Base-by-base conservation (phyloP, 768 basidiomycete species). In the Clathrus columnatus region DNA sequence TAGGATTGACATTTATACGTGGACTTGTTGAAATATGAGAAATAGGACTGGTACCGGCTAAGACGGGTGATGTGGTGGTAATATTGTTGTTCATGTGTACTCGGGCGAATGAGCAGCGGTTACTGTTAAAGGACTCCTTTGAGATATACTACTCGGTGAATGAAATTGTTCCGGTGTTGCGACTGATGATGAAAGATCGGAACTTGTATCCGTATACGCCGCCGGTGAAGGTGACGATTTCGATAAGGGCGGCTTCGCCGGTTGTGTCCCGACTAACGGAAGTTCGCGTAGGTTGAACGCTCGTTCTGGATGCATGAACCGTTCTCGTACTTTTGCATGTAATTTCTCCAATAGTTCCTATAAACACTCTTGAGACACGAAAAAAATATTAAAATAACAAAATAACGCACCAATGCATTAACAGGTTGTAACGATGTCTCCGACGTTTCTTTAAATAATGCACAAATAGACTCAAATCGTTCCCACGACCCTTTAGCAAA, bases 371-470 rank as follows among this genome's bases (percentile, higher is more conserved):
- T 20, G 7, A 17, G 29, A 32, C 11, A 20, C 20, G 11, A 42
- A 53, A 7, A 16, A 24, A 5, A 7, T 16, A 11, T 14, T 1
- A 36, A 36, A 43, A 17, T 14, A 42, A n/a, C 41, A 44, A 47
- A 47, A 7, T 11, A 16, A 28, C 18, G 20, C 27, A 53, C 51
- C 51, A 43, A 45, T 18, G 51, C 51, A 44, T 43, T 42, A 17
- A 28, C 27, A 28, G 51, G 51, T 42, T 53, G 51, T 16, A 53
- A 26, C n/a, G 41, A 43, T 7, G 43, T 45, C 11, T 28, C 51
- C 17, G 51, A 41, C 17, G 51, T 23, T 26, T 53, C 51, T 53
- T 53, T 29, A 27, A 53, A 53, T 14, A 53, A 28, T 2, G 41
- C 51, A 23, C 51, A 53, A 6, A 53, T 44, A 1, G 17, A 18